Conservation (phyloP, 1,284 basidiomycete genomes). For the Ustilago lituana region DNA sequence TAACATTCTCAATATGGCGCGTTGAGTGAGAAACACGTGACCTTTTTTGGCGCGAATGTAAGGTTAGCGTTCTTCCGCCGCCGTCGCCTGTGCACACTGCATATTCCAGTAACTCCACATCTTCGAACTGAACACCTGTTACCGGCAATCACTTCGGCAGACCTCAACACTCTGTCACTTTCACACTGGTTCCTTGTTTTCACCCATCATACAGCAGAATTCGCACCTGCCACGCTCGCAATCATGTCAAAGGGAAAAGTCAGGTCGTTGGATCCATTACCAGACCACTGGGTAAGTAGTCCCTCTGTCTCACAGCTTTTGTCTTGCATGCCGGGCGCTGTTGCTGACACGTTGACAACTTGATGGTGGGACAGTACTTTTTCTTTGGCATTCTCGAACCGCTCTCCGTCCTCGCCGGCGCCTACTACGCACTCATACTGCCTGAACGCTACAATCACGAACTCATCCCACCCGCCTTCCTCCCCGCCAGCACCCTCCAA, state of each 20-base stretch:
- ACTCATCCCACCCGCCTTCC: constrained; percentile 44
- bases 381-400: constrained; percentile 61
- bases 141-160: not conserved
- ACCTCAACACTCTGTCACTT: no score
- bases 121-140: no score
- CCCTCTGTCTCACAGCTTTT: not conserved
- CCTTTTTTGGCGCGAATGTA: no score
- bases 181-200: not conserved
- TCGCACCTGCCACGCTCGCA: no score
- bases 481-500: constrained; percentile 25
- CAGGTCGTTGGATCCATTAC: constrained; percentile 23
- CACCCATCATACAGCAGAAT: no score
- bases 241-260: constrained; percentile 1
- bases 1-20: no score
- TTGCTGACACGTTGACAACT: not conserved
- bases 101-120: constrained; percentile 8
- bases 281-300: constrained; percentile 43
- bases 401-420: constrained; percentile 48
- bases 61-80: not conserved
- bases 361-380: constrained; percentile 46
- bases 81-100: not conserved
- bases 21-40: no score
- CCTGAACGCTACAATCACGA: constrained; percentile 56
- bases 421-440: constrained; percentile 43
- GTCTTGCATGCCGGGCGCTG: no score